Base-by-base conservation (phyloP, 106 monocot genomes). In the Platanthera zijinensis region DNA sequence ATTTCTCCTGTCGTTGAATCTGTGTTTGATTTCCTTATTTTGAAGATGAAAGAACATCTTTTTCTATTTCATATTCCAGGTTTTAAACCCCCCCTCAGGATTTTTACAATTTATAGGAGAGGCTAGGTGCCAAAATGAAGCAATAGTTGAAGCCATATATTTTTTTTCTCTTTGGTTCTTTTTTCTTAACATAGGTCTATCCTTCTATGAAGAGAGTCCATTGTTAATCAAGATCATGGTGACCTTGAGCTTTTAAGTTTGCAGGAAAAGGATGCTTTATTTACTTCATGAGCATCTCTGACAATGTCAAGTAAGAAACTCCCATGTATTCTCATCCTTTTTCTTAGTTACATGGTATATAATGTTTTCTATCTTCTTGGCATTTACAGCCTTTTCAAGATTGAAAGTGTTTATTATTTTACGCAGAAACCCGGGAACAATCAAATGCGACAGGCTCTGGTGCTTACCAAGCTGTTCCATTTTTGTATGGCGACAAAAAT, bases 391-490 rank as follows among this genome's bases (percentile, higher is more conserved):
- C 14, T 47, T 15, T 50, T 56, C 18, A 10, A 70, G 17, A 68
- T 18, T 84, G 25, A 74, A 63, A 25, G 53, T 61, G 8, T 56
- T 74, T 76, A 52, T 72, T 78, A 4, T 30, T 66, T 72, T 5
- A 69, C 39, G 51, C 86, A 90, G 92, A 82, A 70, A 63, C 57
- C 80, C 74, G 19, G 45, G 71, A 88, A 72, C 82, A 51, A 32
- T 17, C 68, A 76, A 78, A 75, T 51, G 64, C 53, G 52, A 74
- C 53, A 69, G 70, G 50, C 45, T 73, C 75, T 81, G 82, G 74
- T 63, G 64, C 66, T 80, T 97, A 91, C 84, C 83, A 91, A 56
- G 78, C 96, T 52, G 87, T 97, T 74, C 81, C 85, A 19, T 91
- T 97, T 73, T 87, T 87, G 48, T 97, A 93, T 88, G 83, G 82